Conservation (phyloP, 2,329 filamentous ascomycete species). For the Didymella segeticola region DNA sequence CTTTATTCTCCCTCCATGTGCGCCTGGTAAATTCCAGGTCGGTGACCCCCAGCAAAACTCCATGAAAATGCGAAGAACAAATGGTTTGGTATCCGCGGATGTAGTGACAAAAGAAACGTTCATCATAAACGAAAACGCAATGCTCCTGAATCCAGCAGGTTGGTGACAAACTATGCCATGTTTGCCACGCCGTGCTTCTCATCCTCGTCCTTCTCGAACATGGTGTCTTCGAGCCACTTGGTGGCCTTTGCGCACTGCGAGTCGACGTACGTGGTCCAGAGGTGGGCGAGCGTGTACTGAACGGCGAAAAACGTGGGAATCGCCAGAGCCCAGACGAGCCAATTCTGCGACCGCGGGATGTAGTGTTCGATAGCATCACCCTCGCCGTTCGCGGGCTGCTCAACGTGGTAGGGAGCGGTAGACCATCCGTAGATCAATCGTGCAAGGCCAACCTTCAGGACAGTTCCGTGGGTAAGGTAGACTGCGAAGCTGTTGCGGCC, state of each 20-base stretch:
- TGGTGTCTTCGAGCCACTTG: slow-evolving; percentile 55
- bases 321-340: slow-evolving; percentile 50
- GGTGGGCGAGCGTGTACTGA: slow-evolving; percentile 56
- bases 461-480: slow-evolving; percentile 62
- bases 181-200: slow-evolving; percentile 38
- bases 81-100: slow-evolving; percentile 17
- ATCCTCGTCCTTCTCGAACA: slow-evolving; percentile 56
- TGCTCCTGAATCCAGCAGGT: slow-evolving; percentile 13
- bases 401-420: slow-evolving; percentile 51
- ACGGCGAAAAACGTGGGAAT: slow-evolving; percentile 56
- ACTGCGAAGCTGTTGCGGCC: slow-evolving; percentile 64
- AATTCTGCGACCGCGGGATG: slow-evolving; percentile 50
- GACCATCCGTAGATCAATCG: slow-evolving; percentile 62
- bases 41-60: slow-evolving; percentile 5
- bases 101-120: slow-evolving; percentile 15
- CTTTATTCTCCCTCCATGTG: neutral
- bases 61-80: slow-evolving; percentile 14
- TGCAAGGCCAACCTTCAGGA: slow-evolving; percentile 59
- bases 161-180: slow-evolving; percentile 28
- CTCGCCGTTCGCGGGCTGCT: slow-evolving; percentile 48
- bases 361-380: slow-evolving; percentile 51
- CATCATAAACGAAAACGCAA: slow-evolving; percentile 11
- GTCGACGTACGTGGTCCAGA: slow-evolving; percentile 62
- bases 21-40: slow-evolving; percentile 9
- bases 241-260: slow-evolving; percentile 58